Evolutionary conservation across 208 protist species (phyloP), one percentile per base, ranked within the genome.

Genomic region (Leptomonas pyrrhocoris): DNA sequence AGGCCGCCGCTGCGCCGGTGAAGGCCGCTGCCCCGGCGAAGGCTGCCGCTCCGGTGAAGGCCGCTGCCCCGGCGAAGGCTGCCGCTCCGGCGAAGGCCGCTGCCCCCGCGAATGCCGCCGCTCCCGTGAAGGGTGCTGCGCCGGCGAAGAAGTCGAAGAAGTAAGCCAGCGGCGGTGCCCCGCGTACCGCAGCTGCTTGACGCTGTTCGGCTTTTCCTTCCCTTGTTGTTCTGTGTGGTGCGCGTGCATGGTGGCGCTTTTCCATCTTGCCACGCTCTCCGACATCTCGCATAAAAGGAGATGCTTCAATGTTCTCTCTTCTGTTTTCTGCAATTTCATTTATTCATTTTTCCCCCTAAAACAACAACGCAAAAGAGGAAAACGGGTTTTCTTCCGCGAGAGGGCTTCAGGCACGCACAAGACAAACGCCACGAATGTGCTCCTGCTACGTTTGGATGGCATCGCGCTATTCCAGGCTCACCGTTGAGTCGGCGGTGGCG

Each of bases 121-220:
- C 59, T 55, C 68, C 70, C 25, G 78, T 72, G 51, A 87, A 85
- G 84, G 84, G 55, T 58, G 45, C 66, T 7, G 59, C 78, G 1
- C 54, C 79, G 71, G 68, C 68, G 55, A 88, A 85, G 79, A 91
- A 86, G 74, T 79, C 77, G 60, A 68, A 68, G 71, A 76, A 75
- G 60, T 77, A 66, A 72, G 58, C 23, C 43, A 30, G n/a, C 16
- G 15, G 16, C 42, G 31, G 15, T 49, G 55, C 43, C 31, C 19
- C 49, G 54, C 28, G 58, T 38, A 40, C 58, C 43, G 58, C 25
- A 38, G 43, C 42, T 63, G 58, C 18, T 4, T 53, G 19, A 40
- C 43, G 58, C 58, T 53, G 23, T 27, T 63, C 23, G 58, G 58
- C 58, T 45, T n/a, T 53, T 25, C 27, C 51, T 15, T 30, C 9